Percentiles rank a stretch among this genome's conserved stretches.
Conservation (phyloP, 2,329 filamentous ascomycete species). For the Penicillium sclerotiorum region DNA sequence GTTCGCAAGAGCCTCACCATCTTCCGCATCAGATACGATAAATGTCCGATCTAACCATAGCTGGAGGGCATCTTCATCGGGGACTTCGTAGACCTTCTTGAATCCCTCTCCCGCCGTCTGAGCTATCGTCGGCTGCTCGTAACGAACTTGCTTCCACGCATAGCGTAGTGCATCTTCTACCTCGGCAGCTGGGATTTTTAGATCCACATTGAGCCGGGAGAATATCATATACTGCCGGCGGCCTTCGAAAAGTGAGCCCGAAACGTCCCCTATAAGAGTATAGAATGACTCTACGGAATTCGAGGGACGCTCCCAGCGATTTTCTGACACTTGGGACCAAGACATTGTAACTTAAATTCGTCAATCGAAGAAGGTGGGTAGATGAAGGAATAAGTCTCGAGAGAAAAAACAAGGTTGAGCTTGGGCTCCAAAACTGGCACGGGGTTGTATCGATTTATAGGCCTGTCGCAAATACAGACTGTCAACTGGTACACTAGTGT, state of each 20-base stretch:
- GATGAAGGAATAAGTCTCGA: not conserved
- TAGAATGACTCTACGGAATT: not conserved
- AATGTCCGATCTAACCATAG: slow-evolving; percentile 1
- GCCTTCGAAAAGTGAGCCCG: not conserved
- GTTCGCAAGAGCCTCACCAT: not conserved
- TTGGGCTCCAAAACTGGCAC: no score
- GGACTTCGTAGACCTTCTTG: not conserved
- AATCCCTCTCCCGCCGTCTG: not conserved
- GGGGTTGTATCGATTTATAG: no score
- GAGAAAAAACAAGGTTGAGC: no score
- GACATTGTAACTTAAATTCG: not conserved
- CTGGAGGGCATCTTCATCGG: not conserved
- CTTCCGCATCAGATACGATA: slow-evolving; percentile 6
- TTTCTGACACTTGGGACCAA: not conserved
- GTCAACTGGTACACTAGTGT: no score
- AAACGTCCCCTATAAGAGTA: not conserved
- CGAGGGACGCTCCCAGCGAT: not conserved
- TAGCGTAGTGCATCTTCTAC: not conserved
- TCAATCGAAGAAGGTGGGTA: not conserved
- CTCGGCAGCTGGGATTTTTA: not conserved
- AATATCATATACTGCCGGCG: not conserved
- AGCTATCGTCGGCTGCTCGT: not conserved
- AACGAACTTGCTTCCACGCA: not conserved
- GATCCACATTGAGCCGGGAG: not conserved
- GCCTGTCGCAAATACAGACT: no score